phyloP scores from a whole-genome alignment of 352 stramenopile species.

The Phytopythium oedochilum region DNA sequence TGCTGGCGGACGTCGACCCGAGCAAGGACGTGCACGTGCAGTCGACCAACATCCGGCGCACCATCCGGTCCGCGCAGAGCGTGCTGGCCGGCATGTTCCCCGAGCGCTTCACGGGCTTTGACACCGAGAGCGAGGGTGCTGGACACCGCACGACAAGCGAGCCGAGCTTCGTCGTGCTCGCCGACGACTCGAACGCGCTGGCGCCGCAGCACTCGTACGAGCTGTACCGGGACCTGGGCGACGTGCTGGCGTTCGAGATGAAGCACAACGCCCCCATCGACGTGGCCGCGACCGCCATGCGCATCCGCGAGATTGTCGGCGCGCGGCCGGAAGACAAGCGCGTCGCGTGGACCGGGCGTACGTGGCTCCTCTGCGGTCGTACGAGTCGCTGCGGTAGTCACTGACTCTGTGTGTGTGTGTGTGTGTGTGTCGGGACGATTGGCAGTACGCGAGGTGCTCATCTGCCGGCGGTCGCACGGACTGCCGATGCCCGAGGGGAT shows the following conservation, averaged over 20 bases:
- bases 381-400: no score
- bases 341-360: conserved; percentile 68
- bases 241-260: conserved; percentile 46
- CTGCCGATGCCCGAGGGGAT: conserved; percentile 51
- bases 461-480: conserved; percentile 57
- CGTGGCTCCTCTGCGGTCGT: conserved; percentile 15
- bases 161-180: conserved; percentile 32
- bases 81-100: conserved; percentile 66
- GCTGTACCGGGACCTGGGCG: conserved; percentile 45
- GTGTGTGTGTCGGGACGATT: no score
- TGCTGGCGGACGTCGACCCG: conserved; percentile 32
- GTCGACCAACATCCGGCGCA: conserved; percentile 76
- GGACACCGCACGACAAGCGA: not conserved
- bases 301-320: conserved; percentile 43
- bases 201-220: conserved; percentile 64
- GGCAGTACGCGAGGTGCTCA: conserved; percentile 69
- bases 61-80: conserved; percentile 67
- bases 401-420: no score
- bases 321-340: conserved; percentile 19
- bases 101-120: conserved; percentile 25
- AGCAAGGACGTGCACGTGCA: conserved; percentile 50
- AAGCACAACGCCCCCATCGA: conserved; percentile 35
- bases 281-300: conserved; percentile 27
- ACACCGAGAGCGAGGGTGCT: not conserved
- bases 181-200: conserved; percentile 42